Percentiles rank a stretch among this genome's conserved stretches.
Conservation (phyloP, 768 basidiomycete genomes). For the Macrocybe gigantea region DNA sequence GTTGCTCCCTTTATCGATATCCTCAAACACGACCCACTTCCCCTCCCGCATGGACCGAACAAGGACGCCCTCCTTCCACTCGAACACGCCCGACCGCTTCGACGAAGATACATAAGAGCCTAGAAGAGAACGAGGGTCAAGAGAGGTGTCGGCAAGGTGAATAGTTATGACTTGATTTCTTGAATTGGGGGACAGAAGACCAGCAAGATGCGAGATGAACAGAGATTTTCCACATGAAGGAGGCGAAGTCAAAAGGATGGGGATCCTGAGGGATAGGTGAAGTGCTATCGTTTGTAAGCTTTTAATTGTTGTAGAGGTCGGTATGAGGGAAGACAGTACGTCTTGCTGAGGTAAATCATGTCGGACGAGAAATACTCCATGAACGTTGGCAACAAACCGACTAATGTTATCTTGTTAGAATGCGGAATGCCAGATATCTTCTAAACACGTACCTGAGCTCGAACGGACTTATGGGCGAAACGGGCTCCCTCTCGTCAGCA, state of each 20-base stretch:
- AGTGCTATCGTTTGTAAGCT: conserved; percentile 61
- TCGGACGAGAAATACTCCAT: conserved; percentile 65
- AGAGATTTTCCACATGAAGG: conserved; percentile 88
- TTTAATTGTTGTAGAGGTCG: conserved; percentile 53
- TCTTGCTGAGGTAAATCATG: conserved; percentile 15
- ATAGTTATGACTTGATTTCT: conserved; percentile 75
- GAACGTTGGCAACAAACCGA: conserved; percentile 50
- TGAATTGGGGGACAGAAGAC: conserved; percentile 49
- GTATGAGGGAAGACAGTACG: conserved; percentile 40
- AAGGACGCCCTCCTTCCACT: conserved; percentile 94
- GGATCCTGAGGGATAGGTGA: conserved; percentile 61
- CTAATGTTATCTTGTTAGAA: conserved; percentile 28
- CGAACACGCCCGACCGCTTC: conserved; percentile 79
- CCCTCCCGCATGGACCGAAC: conserved; percentile 87
- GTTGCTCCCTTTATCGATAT: conserved; percentile 84
- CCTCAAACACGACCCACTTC: conserved; percentile 88
- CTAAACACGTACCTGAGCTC: conserved; percentile 49
- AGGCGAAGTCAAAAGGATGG: conserved; percentile 77
- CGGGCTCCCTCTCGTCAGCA: conserved; percentile 25
- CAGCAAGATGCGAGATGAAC: conserved; percentile 71
- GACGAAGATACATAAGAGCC: conserved; percentile 92
- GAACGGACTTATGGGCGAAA: conserved; percentile 29
- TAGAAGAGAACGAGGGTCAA: conserved; percentile 89
- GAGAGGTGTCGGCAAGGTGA: conserved; percentile 90
- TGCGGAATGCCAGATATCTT: neutral